Conservation (phyloP, 176 grass and related monocot species). For the Microstegium vimineum region DNA sequence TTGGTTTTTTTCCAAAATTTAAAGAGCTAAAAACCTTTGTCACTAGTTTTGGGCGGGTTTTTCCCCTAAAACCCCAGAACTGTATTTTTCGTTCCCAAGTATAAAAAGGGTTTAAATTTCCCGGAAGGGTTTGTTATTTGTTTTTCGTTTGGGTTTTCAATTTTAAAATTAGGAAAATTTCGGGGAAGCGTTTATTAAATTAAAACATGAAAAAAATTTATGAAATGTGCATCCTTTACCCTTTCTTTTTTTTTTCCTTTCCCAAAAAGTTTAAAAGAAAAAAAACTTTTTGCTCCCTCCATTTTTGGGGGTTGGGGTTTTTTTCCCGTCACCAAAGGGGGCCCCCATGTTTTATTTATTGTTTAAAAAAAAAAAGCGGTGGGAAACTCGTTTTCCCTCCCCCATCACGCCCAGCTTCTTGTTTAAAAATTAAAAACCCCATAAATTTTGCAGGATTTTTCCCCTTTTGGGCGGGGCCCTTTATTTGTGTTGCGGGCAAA, state of each 20-base stretch:
- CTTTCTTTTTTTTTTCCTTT: too few relatives aligned
- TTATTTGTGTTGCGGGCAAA: neutral
- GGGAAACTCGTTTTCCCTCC: neutral
- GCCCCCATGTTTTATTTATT: too few relatives aligned
- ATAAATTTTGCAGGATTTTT: neutral
- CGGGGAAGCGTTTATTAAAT: neutral
- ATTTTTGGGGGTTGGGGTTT: too few relatives aligned
- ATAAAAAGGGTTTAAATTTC: neutral
- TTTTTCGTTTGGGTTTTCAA: neutral
- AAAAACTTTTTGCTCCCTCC: neutral
- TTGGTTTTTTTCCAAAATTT: neutral
- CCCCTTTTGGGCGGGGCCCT: neutral
- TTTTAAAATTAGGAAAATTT: neutral
- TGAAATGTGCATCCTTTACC: too few relatives aligned
- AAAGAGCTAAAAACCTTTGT: neutral
- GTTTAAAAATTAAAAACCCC: neutral
- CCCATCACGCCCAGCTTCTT: neutral
- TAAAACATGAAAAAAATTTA: neutral
- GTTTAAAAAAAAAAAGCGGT: neutral
- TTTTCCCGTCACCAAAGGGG: neutral
- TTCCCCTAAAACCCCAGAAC: neutral
- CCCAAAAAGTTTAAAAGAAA: too few relatives aligned
- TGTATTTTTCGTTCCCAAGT: neutral
- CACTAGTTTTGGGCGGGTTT: neutral
- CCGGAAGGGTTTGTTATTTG: too few relatives aligned